These are phyloP conservation scores for Wickerhamiella siamensis DNA, from an alignment of 805 yeast genomes.

Conservation along the genomic window DNA sequence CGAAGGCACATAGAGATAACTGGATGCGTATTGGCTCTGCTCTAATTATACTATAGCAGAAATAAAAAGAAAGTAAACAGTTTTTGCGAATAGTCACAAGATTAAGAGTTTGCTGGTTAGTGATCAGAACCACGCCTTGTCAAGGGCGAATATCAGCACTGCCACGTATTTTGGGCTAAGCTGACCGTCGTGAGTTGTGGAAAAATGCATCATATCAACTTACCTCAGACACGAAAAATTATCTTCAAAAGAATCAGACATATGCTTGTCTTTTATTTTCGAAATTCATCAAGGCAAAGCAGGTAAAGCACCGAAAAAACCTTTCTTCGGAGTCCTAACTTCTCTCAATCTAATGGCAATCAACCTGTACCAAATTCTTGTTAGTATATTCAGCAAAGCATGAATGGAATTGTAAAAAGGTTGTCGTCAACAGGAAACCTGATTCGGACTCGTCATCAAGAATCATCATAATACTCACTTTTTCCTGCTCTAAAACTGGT, in stretches of 20 bases:
- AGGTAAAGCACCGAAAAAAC: not conserved
- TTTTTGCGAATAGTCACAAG: too few species aligned
- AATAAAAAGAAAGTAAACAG: too few species aligned
- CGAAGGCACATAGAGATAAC: too few species aligned
- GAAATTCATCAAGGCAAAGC: constrained; percentile 41
- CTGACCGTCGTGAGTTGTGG: constrained; percentile 60
- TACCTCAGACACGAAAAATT: constrained; percentile 47
- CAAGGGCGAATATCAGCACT: constrained; percentile 73
- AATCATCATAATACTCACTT: constrained; percentile 33
- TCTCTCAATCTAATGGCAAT: not conserved
- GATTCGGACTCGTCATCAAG: constrained; percentile 99
- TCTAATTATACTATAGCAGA: not conserved
- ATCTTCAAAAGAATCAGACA: constrained; percentile 73
- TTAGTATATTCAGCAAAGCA: constrained; percentile 61
- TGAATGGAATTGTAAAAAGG: constrained; percentile 70
- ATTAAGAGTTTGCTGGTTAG: constrained; percentile 3
- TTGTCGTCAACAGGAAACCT: constrained; percentile 92
- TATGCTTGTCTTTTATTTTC: constrained; percentile 88
- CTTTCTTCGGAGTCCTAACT: not conserved
- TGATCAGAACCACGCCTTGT: constrained; percentile 59
- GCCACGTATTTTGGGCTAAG: constrained; percentile 37
- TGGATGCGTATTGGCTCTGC: too few species aligned
- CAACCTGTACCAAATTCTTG: too few species aligned
- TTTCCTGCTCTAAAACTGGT: constrained; percentile 7
- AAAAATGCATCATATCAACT: constrained; percentile 34